Conservation (phyloP, 2,329 filamentous ascomycete genomes). For the Xylariaceae sp. region DNA sequence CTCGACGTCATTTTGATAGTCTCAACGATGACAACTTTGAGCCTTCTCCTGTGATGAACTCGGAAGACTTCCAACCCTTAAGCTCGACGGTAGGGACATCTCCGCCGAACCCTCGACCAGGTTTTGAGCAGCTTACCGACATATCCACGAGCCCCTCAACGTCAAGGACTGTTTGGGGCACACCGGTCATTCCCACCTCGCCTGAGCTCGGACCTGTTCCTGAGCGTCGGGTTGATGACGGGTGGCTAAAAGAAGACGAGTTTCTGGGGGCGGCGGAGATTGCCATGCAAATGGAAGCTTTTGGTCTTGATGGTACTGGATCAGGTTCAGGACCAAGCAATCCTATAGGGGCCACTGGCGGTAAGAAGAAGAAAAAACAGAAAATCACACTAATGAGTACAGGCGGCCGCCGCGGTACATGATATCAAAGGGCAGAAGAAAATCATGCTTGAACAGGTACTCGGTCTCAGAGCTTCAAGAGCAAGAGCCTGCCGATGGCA, state of each 20-base stretch:
- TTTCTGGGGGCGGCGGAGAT: constrained; percentile 69
- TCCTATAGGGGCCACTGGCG: constrained; percentile 37
- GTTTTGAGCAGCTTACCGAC: constrained; percentile 72
- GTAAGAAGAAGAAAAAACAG: constrained; percentile 74
- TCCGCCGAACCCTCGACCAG: constrained; percentile 62
- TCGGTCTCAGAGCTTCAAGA: background rate
- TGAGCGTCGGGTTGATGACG: constrained; percentile 66
- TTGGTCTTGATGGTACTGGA: constrained; percentile 46
- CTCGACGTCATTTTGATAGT: constrained; percentile 47
- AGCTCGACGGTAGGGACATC: constrained; percentile 55
- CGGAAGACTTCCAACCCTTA: constrained; percentile 71
- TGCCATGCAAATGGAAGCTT: constrained; percentile 62
- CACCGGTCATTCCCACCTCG: constrained; percentile 67
- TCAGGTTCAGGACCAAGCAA: constrained; percentile 22
- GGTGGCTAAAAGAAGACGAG: constrained; percentile 84
- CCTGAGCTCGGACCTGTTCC: constrained; percentile 56
- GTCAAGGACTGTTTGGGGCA: constrained; percentile 91
- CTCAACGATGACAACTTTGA: constrained; percentile 49
- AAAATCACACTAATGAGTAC: constrained; percentile 77
- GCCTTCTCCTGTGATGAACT: constrained; percentile 51
- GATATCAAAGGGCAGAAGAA: constrained; percentile 12
- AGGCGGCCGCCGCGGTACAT: constrained; percentile 51
- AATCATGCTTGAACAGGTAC: background rate
- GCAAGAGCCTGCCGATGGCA: background rate
- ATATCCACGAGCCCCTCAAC: constrained; percentile 82